Percentiles rank a stretch among this genome's conserved stretches.
These are phyloP conservation scores for Kickxella alabastrina DNA, from an alignment of 192 early-diverging fungal species.

Conservation along the genomic window DNA sequence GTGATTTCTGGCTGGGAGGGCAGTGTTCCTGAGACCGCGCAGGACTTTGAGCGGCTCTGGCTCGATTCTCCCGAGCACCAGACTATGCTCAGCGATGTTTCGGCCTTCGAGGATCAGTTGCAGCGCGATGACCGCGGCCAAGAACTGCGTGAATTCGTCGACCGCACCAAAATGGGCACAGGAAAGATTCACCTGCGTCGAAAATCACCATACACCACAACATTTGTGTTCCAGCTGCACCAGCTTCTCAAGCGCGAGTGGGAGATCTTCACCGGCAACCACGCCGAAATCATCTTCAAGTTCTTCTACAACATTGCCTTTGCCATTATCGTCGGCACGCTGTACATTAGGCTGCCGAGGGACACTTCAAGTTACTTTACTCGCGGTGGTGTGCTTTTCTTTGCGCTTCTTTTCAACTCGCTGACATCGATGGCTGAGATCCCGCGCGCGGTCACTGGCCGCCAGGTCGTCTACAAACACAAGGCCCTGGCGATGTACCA, in stretches of 20 bases:
- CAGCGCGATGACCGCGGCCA: conserved; percentile 14
- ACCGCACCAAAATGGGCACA: conserved; percentile 54
- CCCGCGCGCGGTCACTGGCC: conserved; percentile 64
- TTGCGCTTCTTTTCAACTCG: conserved; percentile 64
- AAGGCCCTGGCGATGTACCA: conserved; percentile 60
- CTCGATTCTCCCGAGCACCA: conserved; percentile 43
- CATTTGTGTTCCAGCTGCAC: conserved; percentile 62
- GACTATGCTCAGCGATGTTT: conserved; percentile 34
- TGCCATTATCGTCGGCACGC: conserved; percentile 69
- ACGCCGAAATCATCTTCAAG: conserved; percentile 52
- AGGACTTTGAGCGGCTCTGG: conserved; percentile 68
- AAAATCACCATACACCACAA: conserved; percentile 62
- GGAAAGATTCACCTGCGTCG: conserved; percentile 50
- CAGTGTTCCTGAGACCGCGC: conserved; percentile 53
- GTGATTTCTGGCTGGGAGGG: conserved; percentile 56
- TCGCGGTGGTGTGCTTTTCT: conserved; percentile 47
- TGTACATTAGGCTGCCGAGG: conserved; percentile 61
- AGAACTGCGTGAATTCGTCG: conserved; percentile 49
- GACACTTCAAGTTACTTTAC: conserved; percentile 61
- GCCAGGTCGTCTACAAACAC: conserved; percentile 76
- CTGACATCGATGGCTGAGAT: conserved; percentile 67
- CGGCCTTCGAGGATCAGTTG: conserved; percentile 38
- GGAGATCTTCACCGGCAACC: conserved; percentile 59
- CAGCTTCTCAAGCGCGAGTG: conserved; percentile 60
- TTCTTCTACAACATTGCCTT: conserved; percentile 59